Conservation (phyloP, 208 protist species). For the Crithidia brevicula region DNA sequence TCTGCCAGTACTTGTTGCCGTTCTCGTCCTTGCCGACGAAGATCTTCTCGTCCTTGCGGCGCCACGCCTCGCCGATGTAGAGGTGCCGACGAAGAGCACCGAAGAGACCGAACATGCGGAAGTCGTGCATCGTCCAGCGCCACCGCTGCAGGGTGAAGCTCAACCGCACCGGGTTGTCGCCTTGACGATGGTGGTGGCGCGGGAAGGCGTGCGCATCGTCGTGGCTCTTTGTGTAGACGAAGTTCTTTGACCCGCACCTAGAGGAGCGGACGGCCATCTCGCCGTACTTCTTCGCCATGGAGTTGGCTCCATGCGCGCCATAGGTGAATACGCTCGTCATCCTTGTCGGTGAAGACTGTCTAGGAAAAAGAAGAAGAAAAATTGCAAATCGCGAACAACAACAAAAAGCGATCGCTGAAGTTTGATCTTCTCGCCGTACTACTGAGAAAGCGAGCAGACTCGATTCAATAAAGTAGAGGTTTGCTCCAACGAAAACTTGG, state of each 20-base stretch:
- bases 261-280: conserved; percentile 66
- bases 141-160: conserved; percentile 70
- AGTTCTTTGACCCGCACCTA: conserved; percentile 85
- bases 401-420: background rate
- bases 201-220: conserved; percentile 75
- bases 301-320: conserved; percentile 71
- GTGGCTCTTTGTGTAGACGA: conserved; percentile 79
- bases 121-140: conserved; percentile 90
- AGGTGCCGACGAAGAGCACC: conserved; percentile 74
- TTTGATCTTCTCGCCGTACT: too few relatives aligned
- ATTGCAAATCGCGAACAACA: background rate
- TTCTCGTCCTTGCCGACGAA: conserved; percentile 93
- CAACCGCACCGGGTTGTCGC: conserved; percentile 76
- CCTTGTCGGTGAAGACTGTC: background rate
- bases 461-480: too few relatives aligned
- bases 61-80: conserved; percentile 90
- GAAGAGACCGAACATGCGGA: conserved; percentile 91
- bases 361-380: background rate
- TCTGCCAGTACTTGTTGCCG: conserved; percentile 91
- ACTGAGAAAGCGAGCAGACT: too few relatives aligned
- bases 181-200: conserved; percentile 80
- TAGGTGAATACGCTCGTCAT: conserved; percentile 87
- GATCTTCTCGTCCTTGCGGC: conserved; percentile 91
- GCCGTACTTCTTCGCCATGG: conserved; percentile 70
- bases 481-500: too few relatives aligned